Evolutionary conservation across 148 eudicot genomes (phyloP).

Genomic region (Oxyria digyna): DNA sequence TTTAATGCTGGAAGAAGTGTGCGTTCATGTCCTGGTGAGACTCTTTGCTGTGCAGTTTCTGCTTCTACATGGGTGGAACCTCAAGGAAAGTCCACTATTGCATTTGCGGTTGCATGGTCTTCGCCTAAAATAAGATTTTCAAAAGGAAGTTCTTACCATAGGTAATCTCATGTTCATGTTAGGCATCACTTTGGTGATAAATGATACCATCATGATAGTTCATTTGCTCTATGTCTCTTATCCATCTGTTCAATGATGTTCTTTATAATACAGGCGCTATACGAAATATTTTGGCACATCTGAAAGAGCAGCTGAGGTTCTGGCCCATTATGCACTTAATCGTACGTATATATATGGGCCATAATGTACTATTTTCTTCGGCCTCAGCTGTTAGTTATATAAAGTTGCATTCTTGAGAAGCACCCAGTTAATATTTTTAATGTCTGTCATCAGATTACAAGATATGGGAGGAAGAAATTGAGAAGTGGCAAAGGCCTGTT

Average conservation of each 20-base stretch:
- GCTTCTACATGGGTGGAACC: slow-evolving; percentile 99
- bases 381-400: not conserved
- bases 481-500: slow-evolving; percentile 92
- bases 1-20: slow-evolving; percentile 66
- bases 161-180: slow-evolving; percentile 27
- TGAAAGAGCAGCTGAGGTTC: slow-evolving; percentile 62
- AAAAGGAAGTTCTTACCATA: slow-evolving; percentile 85
- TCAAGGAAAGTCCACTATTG: slow-evolving; percentile 90
- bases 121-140: slow-evolving; percentile 81
- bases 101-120: slow-evolving; percentile 89
- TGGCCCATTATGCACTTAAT: slow-evolving; percentile 85
- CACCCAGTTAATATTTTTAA: not conserved
- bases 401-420: not conserved
- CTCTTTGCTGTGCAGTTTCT: slow-evolving; percentile 87
- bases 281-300: slow-evolving; percentile 89
- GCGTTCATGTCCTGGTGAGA: slow-evolving; percentile 83
- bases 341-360: slow-evolving; percentile 36
- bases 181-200: not conserved
- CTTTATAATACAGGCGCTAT: slow-evolving; percentile 62
- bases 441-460: slow-evolving; percentile 54
- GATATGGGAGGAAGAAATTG: slow-evolving; percentile 97
- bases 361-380: not conserved
- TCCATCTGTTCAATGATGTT: not conserved
- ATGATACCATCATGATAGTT: not conserved
- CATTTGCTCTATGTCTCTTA: not conserved